Conservation (phyloP, 108 stramenopile species). For the Licmophora abbreviata region DNA sequence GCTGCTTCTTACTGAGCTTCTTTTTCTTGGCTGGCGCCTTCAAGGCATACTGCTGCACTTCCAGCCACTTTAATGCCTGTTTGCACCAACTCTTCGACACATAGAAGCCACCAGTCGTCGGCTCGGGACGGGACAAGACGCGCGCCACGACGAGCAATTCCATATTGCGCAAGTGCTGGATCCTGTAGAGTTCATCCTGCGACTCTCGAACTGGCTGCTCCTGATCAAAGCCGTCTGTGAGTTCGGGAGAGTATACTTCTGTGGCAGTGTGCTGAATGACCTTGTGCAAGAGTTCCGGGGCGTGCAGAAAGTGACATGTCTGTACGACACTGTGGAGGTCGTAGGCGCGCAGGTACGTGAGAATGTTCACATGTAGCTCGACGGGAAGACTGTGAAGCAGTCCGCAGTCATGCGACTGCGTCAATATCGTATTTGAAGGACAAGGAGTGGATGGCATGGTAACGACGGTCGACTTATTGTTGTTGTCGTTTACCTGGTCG, state of each 20-base stretch:
- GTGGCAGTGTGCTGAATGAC: conserved; percentile 51
- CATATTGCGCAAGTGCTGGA: conserved; percentile 76
- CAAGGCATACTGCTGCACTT: conserved; percentile 59
- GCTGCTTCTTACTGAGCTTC: conserved; percentile 74
- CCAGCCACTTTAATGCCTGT: conserved; percentile 77
- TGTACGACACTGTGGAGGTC: conserved; percentile 70
- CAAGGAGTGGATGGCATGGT: neutral
- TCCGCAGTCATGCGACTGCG: neutral
- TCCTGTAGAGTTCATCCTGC: conserved; percentile 34
- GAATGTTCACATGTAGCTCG: conserved; percentile 59
- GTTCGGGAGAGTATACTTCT: conserved; percentile 62
- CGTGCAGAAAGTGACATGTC: conserved; percentile 54
- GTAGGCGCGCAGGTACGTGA: conserved; percentile 76
- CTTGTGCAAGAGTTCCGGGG: conserved; percentile 43
- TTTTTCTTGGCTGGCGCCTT: conserved; percentile 37
- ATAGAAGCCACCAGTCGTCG: conserved; percentile 49
- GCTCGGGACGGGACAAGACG: conserved; percentile 73
- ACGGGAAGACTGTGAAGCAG: conserved; percentile 24
- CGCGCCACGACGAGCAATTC: conserved; percentile 83
- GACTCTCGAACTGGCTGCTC: conserved; percentile 33
- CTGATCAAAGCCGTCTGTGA: conserved; percentile 56
- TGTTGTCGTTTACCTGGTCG: too few species aligned
- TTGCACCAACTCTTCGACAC: conserved; percentile 83
- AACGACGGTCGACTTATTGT: neutral
- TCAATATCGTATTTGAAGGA: neutral